Evolutionary conservation across 495 filamentous ascomycete species (phyloP), one percentile per base, ranked within the genome.

Genomic region (Saxophila tyrrhenica): DNA sequence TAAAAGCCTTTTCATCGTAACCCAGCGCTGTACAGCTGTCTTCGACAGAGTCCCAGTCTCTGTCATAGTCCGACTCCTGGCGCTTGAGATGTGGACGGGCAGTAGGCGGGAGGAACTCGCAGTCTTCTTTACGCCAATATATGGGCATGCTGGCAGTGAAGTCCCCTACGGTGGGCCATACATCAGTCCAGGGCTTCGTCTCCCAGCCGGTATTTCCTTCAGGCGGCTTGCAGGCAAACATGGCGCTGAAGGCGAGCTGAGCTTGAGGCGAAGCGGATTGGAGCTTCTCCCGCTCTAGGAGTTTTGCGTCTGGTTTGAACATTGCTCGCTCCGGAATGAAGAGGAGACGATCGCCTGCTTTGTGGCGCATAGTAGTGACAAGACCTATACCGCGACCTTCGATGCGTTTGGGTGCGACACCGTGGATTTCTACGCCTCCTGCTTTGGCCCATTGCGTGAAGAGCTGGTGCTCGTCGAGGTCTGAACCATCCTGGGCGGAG

Each of bases 301-400:
- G 70, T n/a, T 50, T 32, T 17, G 74, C 75, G 25, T 82, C 71
- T 45, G 76, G 59, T 13, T 78, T 86, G 17, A 88, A 65, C 44
- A 94, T 78, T 16, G 75, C 73, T 15, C 71, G 64, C 23, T 77
- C 71, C 3, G 89, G 87, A 0, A 90, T 78, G 38, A 74, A 69
- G 9, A 87, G 70, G 42, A 91, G 65, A 2, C 66, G 67, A 55
- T 84, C 74, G 16, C 74, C 72, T 58, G 74, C 66, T 70, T 82
- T 66, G 53, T 91, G 75, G 5, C 70, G 66, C 16, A 75, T 74
- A 1, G 78, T 80, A 2, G 87, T 83, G 38, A 87, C 75, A 51
- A 94, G 80, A 22, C 89, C 87, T 11, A 91, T 69, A 8, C 88
- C 87, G 22, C 82, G 73, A 1, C 81, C 80, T 9, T 80, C 77